phyloP scores from a whole-genome alignment of 2,329 filamentous ascomycete genomes.

The Aureobasidium leucospermi region DNA sequence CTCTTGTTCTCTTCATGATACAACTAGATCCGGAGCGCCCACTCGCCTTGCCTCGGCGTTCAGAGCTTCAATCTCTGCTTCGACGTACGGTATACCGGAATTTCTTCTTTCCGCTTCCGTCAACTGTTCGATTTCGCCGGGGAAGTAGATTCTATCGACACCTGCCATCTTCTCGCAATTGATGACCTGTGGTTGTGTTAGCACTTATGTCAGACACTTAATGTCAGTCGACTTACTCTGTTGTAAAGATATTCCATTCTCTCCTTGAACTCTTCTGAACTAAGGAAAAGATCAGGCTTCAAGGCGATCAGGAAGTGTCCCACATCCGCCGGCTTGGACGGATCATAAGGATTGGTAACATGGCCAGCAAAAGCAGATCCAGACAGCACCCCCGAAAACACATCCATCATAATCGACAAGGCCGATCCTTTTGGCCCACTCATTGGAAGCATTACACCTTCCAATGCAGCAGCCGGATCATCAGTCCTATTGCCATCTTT shows the following conservation, averaged over 20 bases:
- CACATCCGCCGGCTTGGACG: slow-evolving; percentile 46
- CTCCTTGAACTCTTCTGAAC: slow-evolving; percentile 26
- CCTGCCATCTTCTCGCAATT: slow-evolving; percentile 46
- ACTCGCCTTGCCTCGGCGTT: slow-evolving; percentile 44
- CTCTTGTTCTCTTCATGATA: background rate
- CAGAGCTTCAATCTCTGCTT: slow-evolving; percentile 42
- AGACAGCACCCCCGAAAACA: slow-evolving; percentile 72
- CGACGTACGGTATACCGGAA: slow-evolving; percentile 44
- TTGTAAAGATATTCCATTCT: slow-evolving; percentile 53
- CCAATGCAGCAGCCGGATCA: slow-evolving; percentile 62
- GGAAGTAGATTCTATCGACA: slow-evolving; percentile 50
- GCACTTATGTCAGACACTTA: background rate
- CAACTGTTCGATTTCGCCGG: slow-evolving; percentile 50
- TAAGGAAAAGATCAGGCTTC: slow-evolving; percentile 31
- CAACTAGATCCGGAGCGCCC: slow-evolving; percentile 21
- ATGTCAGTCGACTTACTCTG: slow-evolving; percentile 19
- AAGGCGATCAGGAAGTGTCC: slow-evolving; percentile 31
- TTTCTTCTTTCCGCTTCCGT: slow-evolving; percentile 34
- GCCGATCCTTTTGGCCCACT: slow-evolving; percentile 76
- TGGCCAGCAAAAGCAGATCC: slow-evolving; percentile 72
- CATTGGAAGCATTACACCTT: slow-evolving; percentile 79
- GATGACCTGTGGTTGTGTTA: slow-evolving; percentile 30
- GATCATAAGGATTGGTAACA: slow-evolving; percentile 63
- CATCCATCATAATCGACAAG: slow-evolving; percentile 78
- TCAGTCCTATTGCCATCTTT: slow-evolving; percentile 47